Percentiles rank a stretch among this genome's conserved stretches.
Conservation (phyloP, 495 filamentous ascomycete genomes). For the Neurospora terricola region DNA sequence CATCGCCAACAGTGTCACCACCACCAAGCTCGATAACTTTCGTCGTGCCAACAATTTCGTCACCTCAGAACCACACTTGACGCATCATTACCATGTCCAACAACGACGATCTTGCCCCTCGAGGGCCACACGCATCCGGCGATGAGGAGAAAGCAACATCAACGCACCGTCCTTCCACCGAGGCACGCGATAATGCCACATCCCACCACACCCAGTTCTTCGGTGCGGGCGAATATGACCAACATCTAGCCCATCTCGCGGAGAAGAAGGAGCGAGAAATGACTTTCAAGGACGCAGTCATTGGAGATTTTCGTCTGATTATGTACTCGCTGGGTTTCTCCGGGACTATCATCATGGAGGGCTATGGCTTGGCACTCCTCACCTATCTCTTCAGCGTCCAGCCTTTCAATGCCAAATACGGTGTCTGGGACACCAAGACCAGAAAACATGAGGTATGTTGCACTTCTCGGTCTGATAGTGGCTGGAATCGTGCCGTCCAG, state of each 20-base stretch:
- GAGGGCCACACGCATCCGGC: neutral
- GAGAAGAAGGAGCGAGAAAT: conserved; percentile 10
- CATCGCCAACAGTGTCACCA: neutral
- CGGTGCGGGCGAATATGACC: conserved; percentile 6
- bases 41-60: neutral
- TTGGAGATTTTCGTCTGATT: conserved; percentile 13
- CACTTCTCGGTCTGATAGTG: neutral
- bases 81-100: neutral
- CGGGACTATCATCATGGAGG: conserved; percentile 25
- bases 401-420: conserved; percentile 50
- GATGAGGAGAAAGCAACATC: neutral
- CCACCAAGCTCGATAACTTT: neutral
- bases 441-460: conserved; percentile 17
- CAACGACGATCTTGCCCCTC: neutral
- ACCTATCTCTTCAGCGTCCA: conserved; percentile 27
- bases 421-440: conserved; percentile 14
- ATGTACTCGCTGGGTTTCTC: conserved; percentile 22
- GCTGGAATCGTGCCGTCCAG: conserved; percentile 39
- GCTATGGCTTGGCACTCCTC: conserved; percentile 31
- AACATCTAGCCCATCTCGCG: conserved; percentile 6
- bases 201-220: neutral
- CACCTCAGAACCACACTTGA: neutral
- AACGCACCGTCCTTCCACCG: neutral
- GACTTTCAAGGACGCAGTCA: conserved; percentile 15
- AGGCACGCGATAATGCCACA: neutral